Evolutionary conservation across 2,329 filamentous ascomycete species (phyloP).

Genomic region (Cladorrhinum sp.): DNA sequence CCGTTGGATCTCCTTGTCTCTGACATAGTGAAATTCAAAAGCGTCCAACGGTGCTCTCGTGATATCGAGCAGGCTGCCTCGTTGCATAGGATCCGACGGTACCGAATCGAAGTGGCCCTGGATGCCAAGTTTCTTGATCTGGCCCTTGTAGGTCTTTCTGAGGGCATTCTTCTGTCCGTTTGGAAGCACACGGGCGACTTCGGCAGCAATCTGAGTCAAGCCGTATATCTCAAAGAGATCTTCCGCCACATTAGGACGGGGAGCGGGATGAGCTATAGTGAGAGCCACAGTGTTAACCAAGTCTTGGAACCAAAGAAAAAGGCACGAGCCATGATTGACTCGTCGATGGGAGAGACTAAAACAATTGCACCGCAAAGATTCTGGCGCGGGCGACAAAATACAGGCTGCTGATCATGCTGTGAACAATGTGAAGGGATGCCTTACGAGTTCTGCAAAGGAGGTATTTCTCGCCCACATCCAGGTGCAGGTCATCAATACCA

Average conservation of each 20-base stretch:
- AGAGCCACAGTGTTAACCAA: constrained; percentile 32
- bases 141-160: constrained; percentile 66
- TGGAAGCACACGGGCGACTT: constrained; percentile 61
- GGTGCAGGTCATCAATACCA: constrained; percentile 62
- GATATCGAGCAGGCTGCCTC: constrained; percentile 53
- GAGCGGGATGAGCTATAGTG: constrained; percentile 46
- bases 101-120: constrained; percentile 59
- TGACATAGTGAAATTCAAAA: constrained; percentile 54
- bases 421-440: constrained; percentile 46
- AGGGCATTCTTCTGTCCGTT: constrained; percentile 66
- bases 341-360: neutral
- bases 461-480: constrained; percentile 66
- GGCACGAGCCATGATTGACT: neutral
- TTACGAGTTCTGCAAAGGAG: constrained; percentile 66
- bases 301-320: constrained; percentile 17
- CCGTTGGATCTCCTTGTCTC: constrained; percentile 52
- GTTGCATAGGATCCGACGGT: constrained; percentile 52
- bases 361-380: neutral
- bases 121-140: constrained; percentile 62
- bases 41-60: constrained; percentile 51
- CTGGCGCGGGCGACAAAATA: neutral
- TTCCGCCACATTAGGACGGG: constrained; percentile 48
- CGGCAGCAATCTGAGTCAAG: constrained; percentile 54
- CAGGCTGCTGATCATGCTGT: constrained; percentile 11
- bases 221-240: constrained; percentile 60